Evolutionary conservation across 106 monocot genomes (phyloP), one percentile per base, ranked within the genome.

Genomic region (Dactylorhiza incarnata): DNA sequence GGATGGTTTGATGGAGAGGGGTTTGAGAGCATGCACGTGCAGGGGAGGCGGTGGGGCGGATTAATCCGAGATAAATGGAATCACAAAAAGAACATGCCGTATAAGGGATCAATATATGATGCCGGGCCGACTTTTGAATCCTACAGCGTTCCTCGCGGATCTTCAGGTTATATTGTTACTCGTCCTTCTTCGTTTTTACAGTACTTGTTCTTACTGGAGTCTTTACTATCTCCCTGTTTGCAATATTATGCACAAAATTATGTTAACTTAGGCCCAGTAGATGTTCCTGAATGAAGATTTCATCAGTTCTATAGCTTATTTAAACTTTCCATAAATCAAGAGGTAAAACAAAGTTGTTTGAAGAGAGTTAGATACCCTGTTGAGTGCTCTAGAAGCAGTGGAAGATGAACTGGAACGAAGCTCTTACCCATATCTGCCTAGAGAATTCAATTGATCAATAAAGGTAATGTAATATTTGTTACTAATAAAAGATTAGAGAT

Each of bases 41-140:
- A 99, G 85, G 99, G 91, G 66, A 86, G 99, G 86, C 73, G 94
- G 44, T 99, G 94, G 99, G 94, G 83, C 0, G 99, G 94, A 12
- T 29, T n/a, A 29, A 91, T 90, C 50, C 46, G 61, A 71, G 88
- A 85, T 47, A 80, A 77, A 9, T 91, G 85, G 82, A 94, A 99
- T 37, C 54, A 75, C 7, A 86, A 82, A 78, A 94, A 86, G 86
- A 81, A 79, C 12, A 86, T 79, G 84, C 63, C 76, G 43, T 94
- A 85, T 70, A 87, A 87, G 80, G 91, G 97, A 0, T 97, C 97
- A 54, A 89, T 97, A 61, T 97, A 97, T 59, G 97, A 99, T 25
- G 89, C 91, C 0, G 78, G 55, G 1, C 91, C 94, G 1, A 99
- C 97, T 37, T 99, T 99, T 53, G 73, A 83, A 58, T 99, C 99